phyloP scores from a whole-genome alignment of 805 yeast species.

The Spathaspora boniae region DNA sequence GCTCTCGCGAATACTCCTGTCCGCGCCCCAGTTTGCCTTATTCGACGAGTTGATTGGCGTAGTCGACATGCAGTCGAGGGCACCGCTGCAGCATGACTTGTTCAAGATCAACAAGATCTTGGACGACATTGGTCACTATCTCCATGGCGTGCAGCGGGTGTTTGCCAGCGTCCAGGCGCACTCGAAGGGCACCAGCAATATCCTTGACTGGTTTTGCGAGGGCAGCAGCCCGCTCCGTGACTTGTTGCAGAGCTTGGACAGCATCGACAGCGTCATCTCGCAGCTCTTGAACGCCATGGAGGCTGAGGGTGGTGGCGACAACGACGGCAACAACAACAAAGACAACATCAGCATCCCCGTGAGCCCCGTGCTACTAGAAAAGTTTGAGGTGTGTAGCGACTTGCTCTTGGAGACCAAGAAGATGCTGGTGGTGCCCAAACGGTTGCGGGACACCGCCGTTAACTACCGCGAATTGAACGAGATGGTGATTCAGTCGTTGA shows the following conservation, averaged over 20 bases:
- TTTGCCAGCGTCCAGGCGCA: slow-evolving; percentile 11
- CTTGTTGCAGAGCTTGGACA: slow-evolving; percentile 17
- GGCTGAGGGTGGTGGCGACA: slow-evolving; percentile 8
- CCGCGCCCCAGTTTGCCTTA: slow-evolving; percentile 18
- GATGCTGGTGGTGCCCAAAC: slow-evolving; percentile 16
- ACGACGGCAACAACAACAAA: slow-evolving; percentile 3
- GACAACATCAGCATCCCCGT: no score
- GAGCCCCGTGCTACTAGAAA: slow-evolving; percentile 19
- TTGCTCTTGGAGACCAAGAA: slow-evolving; percentile 24
- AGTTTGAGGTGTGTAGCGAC: slow-evolving; percentile 25
- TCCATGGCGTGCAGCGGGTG: slow-evolving; percentile 17
- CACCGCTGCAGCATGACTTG: slow-evolving; percentile 20
- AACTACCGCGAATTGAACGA: slow-evolving; percentile 25
- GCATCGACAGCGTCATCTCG: slow-evolving; percentile 24
- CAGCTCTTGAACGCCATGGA: slow-evolving; percentile 18
- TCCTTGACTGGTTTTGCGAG: slow-evolving; percentile 24
- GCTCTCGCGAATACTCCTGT: slow-evolving; percentile 16
- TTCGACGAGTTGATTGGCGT: slow-evolving; percentile 21
- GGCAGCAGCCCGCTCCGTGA: slow-evolving; percentile 19
- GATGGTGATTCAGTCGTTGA: slow-evolving; percentile 20
- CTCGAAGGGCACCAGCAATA: slow-evolving; percentile 2
- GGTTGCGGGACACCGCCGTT: slow-evolving; percentile 24
- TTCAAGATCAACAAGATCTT: slow-evolving; percentile 24
- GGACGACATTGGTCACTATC: slow-evolving; percentile 25
- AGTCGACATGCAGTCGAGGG: slow-evolving; percentile 1